These are phyloP conservation scores for Exophiala oligosperma DNA, from an alignment of 2,329 filamentous ascomycete genomes.

Conservation along the genomic window DNA sequence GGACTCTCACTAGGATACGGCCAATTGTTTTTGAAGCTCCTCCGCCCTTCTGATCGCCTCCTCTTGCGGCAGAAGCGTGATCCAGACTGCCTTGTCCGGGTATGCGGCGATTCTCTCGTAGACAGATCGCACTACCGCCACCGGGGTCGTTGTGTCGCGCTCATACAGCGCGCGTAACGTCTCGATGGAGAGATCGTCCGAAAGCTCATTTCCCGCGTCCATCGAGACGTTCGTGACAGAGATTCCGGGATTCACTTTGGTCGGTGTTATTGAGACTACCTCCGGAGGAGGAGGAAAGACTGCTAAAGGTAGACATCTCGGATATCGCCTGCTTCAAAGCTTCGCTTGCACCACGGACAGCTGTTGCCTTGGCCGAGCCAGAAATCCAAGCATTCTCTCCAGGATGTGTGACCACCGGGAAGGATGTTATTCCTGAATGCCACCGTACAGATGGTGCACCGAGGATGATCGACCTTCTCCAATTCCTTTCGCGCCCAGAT, in stretches of 20 bases:
- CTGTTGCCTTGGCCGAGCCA: background rate
- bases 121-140: constrained; percentile 31
- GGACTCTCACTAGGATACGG: no score
- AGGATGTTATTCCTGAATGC: background rate
- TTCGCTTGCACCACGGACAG: background rate
- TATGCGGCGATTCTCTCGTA: constrained; percentile 52
- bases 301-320: background rate
- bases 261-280: no score
- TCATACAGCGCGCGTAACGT: constrained; percentile 1
- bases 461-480: constrained; percentile 1
- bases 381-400: background rate
- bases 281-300: no score
- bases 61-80: constrained; percentile 42
- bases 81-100: constrained; percentile 55
- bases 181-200: background rate
- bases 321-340: background rate
- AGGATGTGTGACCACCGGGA: background rate
- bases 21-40: no score
- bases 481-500: constrained; percentile 1
- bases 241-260: no score
- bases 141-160: background rate
- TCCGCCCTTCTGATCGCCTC: constrained; percentile 37
- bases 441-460: background rate
- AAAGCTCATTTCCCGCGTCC: no score
- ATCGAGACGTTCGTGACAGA: no score